A percentile compares a stretch with the other conserved stretches of the same genome.
Conservation (phyloP, 345 rosid genomes). For the Litchi chinensis region DNA sequence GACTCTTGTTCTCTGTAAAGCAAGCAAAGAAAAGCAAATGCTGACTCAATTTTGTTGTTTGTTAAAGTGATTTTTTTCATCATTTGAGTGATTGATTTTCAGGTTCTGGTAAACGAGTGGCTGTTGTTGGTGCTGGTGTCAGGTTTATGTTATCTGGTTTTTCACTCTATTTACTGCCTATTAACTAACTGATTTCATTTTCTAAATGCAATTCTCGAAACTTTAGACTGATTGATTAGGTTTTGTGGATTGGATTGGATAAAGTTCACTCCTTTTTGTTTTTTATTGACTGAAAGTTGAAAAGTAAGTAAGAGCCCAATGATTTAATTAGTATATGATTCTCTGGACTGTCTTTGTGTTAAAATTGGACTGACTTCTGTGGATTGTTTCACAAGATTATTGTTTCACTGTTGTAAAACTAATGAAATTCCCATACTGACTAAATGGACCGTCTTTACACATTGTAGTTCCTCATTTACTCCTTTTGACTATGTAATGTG, state of each 20-base stretch:
- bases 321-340: neutral
- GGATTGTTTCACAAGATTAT: neutral
- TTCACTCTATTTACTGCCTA: neutral
- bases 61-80: neutral
- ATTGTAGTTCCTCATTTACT: neutral
- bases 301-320: neutral
- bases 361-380: neutral
- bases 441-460: neutral
- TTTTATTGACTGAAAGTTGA: neutral
- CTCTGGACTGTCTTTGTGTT: neutral
- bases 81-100: slow-evolving; percentile 14
- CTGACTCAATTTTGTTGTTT: neutral
- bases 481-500: neutral
- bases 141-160: slow-evolving; percentile 46
- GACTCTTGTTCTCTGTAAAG: neutral
- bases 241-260: neutral
- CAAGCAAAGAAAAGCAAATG: neutral
- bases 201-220: neutral
- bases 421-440: neutral
- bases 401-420: neutral
- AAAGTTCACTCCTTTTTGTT: neutral
- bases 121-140: slow-evolving; percentile 88
- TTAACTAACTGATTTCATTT: neutral
- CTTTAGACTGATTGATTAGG: neutral
- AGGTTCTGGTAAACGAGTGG: slow-evolving; percentile 62